Percentiles rank a stretch among this genome's conserved stretches.
phyloP scores from a whole-genome alignment of 805 yeast genomes.

The Ascoidea asiatica region DNA sequence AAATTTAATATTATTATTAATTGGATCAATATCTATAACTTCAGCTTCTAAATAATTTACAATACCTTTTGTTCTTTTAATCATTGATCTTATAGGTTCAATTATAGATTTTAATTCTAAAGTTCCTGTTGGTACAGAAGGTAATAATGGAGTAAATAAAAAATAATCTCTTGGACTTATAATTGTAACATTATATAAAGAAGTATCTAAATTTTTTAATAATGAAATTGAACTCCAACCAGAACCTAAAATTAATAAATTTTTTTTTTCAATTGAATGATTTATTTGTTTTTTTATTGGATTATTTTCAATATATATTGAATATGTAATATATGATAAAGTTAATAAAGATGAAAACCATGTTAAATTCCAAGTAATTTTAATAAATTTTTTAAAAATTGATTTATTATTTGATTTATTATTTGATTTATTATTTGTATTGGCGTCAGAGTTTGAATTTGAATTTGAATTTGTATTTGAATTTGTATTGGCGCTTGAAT shows the following conservation, averaged over 20 bases:
- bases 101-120: constrained; percentile 81
- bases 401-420: too few relatives aligned
- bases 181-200: constrained; percentile 76
- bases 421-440: too few relatives aligned
- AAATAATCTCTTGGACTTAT: constrained; percentile 93
- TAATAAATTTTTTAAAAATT: constrained; percentile 15
- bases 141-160: constrained; percentile 89
- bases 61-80: constrained; percentile 68
- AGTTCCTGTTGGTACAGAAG: constrained; percentile 91
- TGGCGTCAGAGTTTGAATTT: too few relatives aligned
- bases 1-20: constrained; percentile 47
- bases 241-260: constrained; percentile 61
- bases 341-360: constrained; percentile 36
- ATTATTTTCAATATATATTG: constrained; percentile 46
- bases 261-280: constrained; percentile 30
- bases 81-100: constrained; percentile 83
- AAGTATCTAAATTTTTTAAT: constrained; percentile 72
- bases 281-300: constrained; percentile 53
- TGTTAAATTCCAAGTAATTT: constrained; percentile 33
- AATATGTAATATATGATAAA: constrained; percentile 46
- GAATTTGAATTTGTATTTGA: too few relatives aligned
- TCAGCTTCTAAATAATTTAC: constrained; percentile 82
- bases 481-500: too few relatives aligned
- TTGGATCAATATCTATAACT: constrained; percentile 73
- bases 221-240: constrained; percentile 94